These are phyloP conservation scores for Rheum nobile DNA, from an alignment of 148 eudicot species.

Conservation along the genomic window DNA sequence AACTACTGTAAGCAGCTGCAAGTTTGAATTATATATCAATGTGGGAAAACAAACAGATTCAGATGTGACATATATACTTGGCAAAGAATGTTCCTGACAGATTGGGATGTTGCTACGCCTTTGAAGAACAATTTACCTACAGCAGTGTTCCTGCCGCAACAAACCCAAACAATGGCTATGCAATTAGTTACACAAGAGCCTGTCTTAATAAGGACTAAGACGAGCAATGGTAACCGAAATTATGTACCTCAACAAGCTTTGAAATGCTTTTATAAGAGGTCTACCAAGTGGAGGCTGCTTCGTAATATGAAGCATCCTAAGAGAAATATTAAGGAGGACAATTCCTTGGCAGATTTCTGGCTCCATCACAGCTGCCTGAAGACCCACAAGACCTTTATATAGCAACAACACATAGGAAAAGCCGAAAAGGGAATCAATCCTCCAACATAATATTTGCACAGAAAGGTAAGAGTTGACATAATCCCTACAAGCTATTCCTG, in stretches of 20 bases:
- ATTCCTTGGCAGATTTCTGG: slow-evolving; percentile 76
- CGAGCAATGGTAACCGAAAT: not conserved
- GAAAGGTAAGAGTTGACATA: not conserved
- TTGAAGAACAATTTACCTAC: slow-evolving; percentile 69
- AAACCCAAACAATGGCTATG: not conserved
- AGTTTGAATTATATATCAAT: not conserved
- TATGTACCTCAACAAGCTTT: slow-evolving; percentile 67
- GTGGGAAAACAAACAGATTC: not conserved
- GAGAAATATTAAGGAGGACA: slow-evolving; percentile 72
- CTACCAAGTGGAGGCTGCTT: slow-evolving; percentile 74
- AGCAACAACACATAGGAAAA: not conserved
- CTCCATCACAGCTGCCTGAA: slow-evolving; percentile 75
- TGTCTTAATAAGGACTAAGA: not conserved
- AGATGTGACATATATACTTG: slow-evolving; percentile 50
- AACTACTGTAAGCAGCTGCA: not conserved
- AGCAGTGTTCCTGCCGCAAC: slow-evolving; percentile 58
- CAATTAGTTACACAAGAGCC: not conserved
- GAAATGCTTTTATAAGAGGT: slow-evolving; percentile 76
- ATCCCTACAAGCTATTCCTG: not conserved
- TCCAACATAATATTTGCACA: not conserved
- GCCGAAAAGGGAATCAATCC: not conserved
- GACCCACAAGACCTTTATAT: slow-evolving; percentile 74
- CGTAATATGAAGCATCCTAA: slow-evolving; percentile 83
- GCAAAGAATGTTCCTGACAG: slow-evolving; percentile 74
- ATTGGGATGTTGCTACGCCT: slow-evolving; percentile 65